Evolutionary conservation across 129 eudicot genomes (phyloP), one percentile per base, ranked within the genome.

Genomic region (Lactuca sativa): DNA sequence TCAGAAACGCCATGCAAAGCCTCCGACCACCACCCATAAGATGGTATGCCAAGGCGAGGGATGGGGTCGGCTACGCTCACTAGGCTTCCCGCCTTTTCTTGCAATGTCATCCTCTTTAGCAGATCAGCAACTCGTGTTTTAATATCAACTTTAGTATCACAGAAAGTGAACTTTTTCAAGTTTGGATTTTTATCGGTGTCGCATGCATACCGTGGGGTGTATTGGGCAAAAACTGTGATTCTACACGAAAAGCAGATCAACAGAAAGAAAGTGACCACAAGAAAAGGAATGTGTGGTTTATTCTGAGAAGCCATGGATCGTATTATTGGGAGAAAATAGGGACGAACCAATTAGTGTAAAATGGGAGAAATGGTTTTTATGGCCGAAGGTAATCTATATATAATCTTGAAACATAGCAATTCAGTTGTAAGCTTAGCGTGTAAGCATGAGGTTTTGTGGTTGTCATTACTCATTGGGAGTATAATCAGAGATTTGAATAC

Each of bases 1-100:
- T 79, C 34, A 1, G 90, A 78, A 55, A 85, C 86, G 1, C 91
- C 91, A 44, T 86, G 91, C 16, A 83, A 82, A 7, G 88, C 83
- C 61, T 86, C 88, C 1, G 91, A 86, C 91, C 91, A 86, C 88
- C 91, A 86, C 72, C 85, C 82, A 18, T 86, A 86, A 0, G 86
- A 44, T 4, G 91, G 81, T 4, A 83, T 74, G 10, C 91, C 91
- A 5, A 86, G 82, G 57, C 80, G 71, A 0, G 83, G 64, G 21
- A 86, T 70, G 36, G 80, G 72, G 25, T 75, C 62, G 11, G 88
- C 86, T 10, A 41, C 72, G 56, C 81, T 83, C 47, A 74, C 85
- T 47, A 86, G 38, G 18, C 85, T 86, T 37, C 76, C 79, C 16
- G 76, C 82, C 73, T 86, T 86, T 73, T 86, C 91, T 66, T 73